A percentile compares a stretch with the other conserved stretches of the same genome.
Conservation (phyloP, 345 rosid genomes). For the Hibiscus trionum region DNA sequence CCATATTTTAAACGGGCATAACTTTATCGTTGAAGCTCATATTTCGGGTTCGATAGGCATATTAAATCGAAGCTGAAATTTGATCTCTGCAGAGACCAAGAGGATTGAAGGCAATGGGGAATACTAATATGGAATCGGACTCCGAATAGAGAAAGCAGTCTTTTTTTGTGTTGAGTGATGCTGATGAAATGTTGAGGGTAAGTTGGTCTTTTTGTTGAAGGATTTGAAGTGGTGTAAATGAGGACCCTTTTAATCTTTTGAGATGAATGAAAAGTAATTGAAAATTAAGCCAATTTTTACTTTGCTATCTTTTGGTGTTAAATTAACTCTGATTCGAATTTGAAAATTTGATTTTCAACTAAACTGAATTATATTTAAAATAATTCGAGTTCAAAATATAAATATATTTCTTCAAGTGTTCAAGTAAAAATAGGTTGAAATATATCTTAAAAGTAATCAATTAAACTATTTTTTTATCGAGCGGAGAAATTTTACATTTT, state of each 20-base stretch:
- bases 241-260: not conserved
- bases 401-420: too few species aligned
- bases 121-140: constrained; percentile 26
- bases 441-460: too few species aligned
- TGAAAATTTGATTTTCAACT: too few species aligned
- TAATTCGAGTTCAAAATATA: too few species aligned
- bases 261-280: not conserved
- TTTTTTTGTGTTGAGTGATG: not conserved
- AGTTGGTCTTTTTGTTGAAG: not conserved
- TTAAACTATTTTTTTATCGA: too few species aligned
- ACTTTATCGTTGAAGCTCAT: too few species aligned
- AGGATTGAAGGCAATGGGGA: constrained; percentile 44
- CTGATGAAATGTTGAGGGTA: not conserved
- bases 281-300: not conserved
- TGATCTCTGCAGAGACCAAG: constrained; percentile 30
- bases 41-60: not conserved
- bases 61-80: not conserved
- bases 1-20: too few species aligned
- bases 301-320: too few species aligned
- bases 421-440: too few species aligned
- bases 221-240: not conserved
- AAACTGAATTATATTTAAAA: too few species aligned
- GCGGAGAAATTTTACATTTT: too few species aligned
- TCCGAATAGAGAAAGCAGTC: constrained; percentile 22
- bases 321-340: too few species aligned